Percentiles rank a stretch among this genome's conserved stretches.
Evolutionary conservation across 2,329 filamentous ascomycete genomes (phyloP).

Genomic region (Calonectria montana): DNA sequence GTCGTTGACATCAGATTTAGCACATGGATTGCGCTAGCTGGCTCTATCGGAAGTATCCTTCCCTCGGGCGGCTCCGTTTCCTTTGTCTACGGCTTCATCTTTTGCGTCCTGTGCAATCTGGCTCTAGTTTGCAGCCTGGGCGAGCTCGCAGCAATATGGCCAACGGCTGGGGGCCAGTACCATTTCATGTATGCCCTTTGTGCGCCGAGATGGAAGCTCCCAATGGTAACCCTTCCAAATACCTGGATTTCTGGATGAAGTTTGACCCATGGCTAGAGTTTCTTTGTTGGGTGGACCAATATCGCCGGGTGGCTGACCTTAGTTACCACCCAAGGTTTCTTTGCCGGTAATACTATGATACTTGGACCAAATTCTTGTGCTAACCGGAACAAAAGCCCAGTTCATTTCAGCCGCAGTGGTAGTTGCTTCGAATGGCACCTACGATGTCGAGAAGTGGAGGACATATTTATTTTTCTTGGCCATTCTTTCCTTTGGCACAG

Average conservation of each 20-base stretch:
- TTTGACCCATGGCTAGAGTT: slow-evolving; percentile 46
- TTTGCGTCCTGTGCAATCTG: slow-evolving; percentile 58
- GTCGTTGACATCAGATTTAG: slow-evolving; percentile 25
- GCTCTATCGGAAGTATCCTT: slow-evolving; percentile 54
- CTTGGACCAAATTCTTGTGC: accelerated
- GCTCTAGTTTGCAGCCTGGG: slow-evolving; percentile 55
- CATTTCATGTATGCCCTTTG: slow-evolving; percentile 57
- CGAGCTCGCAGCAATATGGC: slow-evolving; percentile 58
- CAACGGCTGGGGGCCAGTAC: slow-evolving; percentile 59
- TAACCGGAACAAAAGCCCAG: slow-evolving; percentile 45
- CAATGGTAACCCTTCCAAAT: slow-evolving; percentile 41
- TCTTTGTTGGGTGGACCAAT: slow-evolving; percentile 57
- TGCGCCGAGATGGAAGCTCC: slow-evolving; percentile 51
- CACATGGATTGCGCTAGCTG: slow-evolving; percentile 51
- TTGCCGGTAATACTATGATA: slow-evolving; percentile 47
- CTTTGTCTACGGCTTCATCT: slow-evolving; percentile 58
- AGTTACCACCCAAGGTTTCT: slow-evolving; percentile 56
- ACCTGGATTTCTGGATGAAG: not conserved
- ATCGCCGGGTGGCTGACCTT: slow-evolving; percentile 60
- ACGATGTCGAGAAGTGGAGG: slow-evolving; percentile 50
- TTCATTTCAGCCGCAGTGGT: slow-evolving; percentile 57
- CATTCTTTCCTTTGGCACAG: slow-evolving; percentile 28
- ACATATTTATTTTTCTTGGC: slow-evolving; percentile 57
- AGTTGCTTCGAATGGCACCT: slow-evolving; percentile 51
- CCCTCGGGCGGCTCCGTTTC: slow-evolving; percentile 56